Evolutionary conservation across 2,329 filamentous ascomycete genomes (phyloP), one percentile per base, ranked within the genome.

Genomic region (Orbilia quercus): DNA sequence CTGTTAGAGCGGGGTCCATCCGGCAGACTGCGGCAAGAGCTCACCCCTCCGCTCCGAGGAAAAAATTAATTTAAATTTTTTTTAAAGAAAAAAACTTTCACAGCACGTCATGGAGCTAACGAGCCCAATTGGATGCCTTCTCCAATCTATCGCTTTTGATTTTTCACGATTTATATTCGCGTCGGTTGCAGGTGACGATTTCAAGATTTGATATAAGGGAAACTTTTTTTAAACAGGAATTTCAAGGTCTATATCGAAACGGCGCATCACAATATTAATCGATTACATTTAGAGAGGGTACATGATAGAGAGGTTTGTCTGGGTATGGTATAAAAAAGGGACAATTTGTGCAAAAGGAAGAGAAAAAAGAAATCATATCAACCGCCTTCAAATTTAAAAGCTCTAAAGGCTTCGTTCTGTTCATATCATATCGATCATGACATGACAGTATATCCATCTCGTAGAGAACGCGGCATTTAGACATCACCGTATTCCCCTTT

Each of bases 1-100:
- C n/a, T n/a, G n/a, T n/a, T n/a, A 9, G 40, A 44, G 54, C 54
- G 54, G 64, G 64, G 64, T 60, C 44, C 34, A 40, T 42, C n/a
- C 57, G 36, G 42, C 18, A 53, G 18, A 59, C 59, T 64, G 67
- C 59, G 59, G 67, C 53, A 72, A n/a, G 67, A 72, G 67, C 67
- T 72, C 67, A 36, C 50, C 38, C 34, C 22, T 44, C 47, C 22
- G 22, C 45, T 16, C 38, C 31, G n/a, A n/a, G 23, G 14, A 42
- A 18, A 59, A 38, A 38, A n/a, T n/a, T n/a, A n/a, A n/a, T n/a
- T n/a, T n/a, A n/a, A n/a, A n/a, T n/a, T n/a, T n/a, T n/a, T n/a
- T n/a, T n/a, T n/a, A n/a, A n/a, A n/a, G n/a, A 31, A 31, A 71
- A 55, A 55, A 70, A 71, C 50, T 57, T 71, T 63, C 38, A 38